Percentiles rank a stretch among this genome's conserved stretches.
phyloP scores from a whole-genome alignment of 805 yeast species.

The Komagataella mondaviorum region DNA sequence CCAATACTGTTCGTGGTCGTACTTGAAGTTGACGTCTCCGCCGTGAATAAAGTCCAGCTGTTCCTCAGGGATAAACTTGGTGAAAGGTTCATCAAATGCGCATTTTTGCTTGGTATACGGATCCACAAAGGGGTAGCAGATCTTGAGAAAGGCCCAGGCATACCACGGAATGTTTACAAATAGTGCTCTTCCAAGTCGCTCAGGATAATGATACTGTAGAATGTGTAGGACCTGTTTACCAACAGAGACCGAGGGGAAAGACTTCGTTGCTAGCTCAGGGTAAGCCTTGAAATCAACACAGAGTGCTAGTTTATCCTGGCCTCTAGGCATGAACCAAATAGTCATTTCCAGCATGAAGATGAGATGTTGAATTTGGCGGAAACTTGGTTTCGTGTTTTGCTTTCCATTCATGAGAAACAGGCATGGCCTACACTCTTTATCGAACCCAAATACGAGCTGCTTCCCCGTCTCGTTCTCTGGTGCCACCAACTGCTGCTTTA shows the following conservation, averaged over 20 bases:
- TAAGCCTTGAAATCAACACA: constrained; percentile 76
- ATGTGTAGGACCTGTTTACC: constrained; percentile 80
- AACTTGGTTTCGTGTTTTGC: constrained; percentile 76
- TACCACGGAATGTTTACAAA: constrained; percentile 79
- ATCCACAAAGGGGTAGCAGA: constrained; percentile 83
- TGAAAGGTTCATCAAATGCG: constrained; percentile 72
- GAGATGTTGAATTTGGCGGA: constrained; percentile 76
- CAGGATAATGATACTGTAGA: constrained; percentile 86
- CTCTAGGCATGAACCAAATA: constrained; percentile 78
- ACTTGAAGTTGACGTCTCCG: constrained; percentile 64
- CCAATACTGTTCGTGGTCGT: constrained; percentile 68
- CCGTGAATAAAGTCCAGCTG: constrained; percentile 69
- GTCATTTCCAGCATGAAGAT: constrained; percentile 81
- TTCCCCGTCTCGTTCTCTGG: constrained; percentile 76
- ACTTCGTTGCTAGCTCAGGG: constrained; percentile 28
- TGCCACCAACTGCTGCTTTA: constrained; percentile 27
- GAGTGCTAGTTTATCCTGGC: constrained; percentile 77
- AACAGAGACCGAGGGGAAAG: constrained; percentile 57
- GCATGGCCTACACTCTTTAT: constrained; percentile 74
- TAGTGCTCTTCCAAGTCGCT: constrained; percentile 74
- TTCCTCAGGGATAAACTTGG: constrained; percentile 55
- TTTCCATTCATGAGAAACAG: constrained; percentile 74
- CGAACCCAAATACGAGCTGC: constrained; percentile 72
- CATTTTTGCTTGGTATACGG: constrained; percentile 80
- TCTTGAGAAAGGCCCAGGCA: constrained; percentile 79